These are phyloP conservation scores for Didymella pomorum DNA, from an alignment of 2,329 filamentous ascomycete genomes.

Conservation along the genomic window DNA sequence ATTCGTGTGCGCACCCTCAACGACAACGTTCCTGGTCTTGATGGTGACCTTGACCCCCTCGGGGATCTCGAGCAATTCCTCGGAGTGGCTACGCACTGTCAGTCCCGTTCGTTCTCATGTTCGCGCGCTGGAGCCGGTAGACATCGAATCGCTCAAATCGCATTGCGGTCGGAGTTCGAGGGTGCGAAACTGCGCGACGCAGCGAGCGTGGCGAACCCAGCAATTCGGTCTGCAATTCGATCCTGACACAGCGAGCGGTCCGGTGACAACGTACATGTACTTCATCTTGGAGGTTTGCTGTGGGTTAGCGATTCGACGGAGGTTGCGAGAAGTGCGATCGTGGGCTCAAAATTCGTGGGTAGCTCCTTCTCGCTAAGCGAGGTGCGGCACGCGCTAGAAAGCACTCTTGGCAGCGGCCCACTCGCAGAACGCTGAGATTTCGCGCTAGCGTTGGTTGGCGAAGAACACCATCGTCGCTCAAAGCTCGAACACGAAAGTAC, in stretches of 20 bases:
- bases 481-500: background rate
- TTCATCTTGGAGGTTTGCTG: constrained; percentile 78
- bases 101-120: constrained; percentile 33
- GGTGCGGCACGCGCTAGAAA: constrained; percentile 1
- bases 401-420: constrained; percentile 4
- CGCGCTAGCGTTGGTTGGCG: background rate
- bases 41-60: constrained; percentile 98
- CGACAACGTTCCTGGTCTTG: constrained; percentile 95
- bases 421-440: constrained; percentile 1
- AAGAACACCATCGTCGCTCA: background rate
- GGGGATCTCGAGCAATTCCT: constrained; percentile 94
- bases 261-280: constrained; percentile 72
- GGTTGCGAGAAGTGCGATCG: constrained; percentile 18
- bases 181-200: constrained; percentile 21
- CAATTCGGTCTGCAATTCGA: too few relatives aligned
- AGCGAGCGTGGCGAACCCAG: too few relatives aligned
- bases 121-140: constrained; percentile 21
- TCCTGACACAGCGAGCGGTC: constrained; percentile 2
- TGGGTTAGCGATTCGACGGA: constrained; percentile 47
- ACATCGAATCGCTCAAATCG: constrained; percentile 21
- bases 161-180: constrained; percentile 24
- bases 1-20: constrained; percentile 81
- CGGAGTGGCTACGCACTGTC: constrained; percentile 71
- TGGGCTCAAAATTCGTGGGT: constrained; percentile 10
- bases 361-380: constrained; percentile 11